Base-by-base conservation (phyloP, 805 yeast species). In the Schwanniomyces occidentalis region DNA sequence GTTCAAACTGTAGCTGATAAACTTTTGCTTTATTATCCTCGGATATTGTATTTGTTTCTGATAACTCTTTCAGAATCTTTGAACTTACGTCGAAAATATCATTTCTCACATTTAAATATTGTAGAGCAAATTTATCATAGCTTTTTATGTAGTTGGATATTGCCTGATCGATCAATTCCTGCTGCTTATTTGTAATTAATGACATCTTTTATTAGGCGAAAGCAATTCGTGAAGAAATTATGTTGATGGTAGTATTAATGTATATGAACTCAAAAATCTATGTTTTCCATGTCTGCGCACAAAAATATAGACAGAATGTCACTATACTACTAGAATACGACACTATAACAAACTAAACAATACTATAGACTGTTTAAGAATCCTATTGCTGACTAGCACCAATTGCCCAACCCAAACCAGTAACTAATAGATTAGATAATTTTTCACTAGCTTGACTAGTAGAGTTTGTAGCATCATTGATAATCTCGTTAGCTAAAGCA, bases 361-460 rank as follows among this genome's bases (percentile, higher is more conserved):
- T n/a, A n/a, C n/a, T n/a, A n/a, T n/a, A n/a, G n/a, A n/a, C n/a
- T n/a, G n/a, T n/a, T n/a, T n/a, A n/a, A n/a, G n/a, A n/a, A 25
- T 18, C 8, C 16, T 19, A 27, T 18, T 35, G 12, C 28, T 35
- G 39, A 35, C 53, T 58, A 24, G 82, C 82, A 5, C 82, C 82
- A 44, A 77, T 73, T 3, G 82, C 82, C 83, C 83, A 77, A 4
- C 82, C 82, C 19, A 77, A 53, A 1, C 82, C 82, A 16, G 75
- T 66, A 3, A 73, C 79, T 35, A 77, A 58, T 37, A 77, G 48
- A 37, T 66, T 72, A 8, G 77, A 69, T 3, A 78, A 40, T 45
- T 75, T 76, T 24, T 72, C 79, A 27, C 65, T 48, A 1, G 71
- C 72, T 15, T 60, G 63, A 22, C 54, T 54, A 5, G 62, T 49